Percentiles rank a stretch among this genome's conserved stretches.
These are phyloP conservation scores for Scedosporium minutisporum DNA, from an alignment of 2,329 filamentous ascomycete species.

Conservation along the genomic window DNA sequence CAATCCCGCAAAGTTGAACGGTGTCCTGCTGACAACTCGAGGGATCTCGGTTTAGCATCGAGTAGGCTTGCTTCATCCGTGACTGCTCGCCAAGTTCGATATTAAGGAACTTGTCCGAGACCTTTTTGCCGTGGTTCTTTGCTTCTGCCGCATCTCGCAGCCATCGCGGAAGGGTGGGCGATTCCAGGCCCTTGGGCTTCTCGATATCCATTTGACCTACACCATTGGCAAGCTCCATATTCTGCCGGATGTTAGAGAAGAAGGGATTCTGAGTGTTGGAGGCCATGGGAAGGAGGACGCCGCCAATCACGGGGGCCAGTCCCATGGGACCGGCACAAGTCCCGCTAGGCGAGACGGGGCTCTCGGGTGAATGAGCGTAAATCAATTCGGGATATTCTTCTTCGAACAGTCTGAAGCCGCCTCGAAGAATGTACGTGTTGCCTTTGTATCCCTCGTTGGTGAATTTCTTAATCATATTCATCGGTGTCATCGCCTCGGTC, in stretches of 20 bases:
- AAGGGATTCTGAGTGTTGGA: constrained; percentile 73
- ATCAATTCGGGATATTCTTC: constrained; percentile 55
- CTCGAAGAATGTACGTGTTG: constrained; percentile 62
- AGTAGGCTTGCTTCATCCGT: constrained; percentile 77
- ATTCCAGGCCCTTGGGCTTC: constrained; percentile 34
- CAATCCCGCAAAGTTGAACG: constrained; percentile 79
- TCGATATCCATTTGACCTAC: constrained; percentile 69
- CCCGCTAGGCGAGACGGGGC: constrained; percentile 29
- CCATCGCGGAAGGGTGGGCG: constrained; percentile 62
- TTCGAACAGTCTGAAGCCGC: constrained; percentile 71
- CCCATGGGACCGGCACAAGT: constrained; percentile 31
- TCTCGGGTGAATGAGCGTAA: constrained; percentile 36
- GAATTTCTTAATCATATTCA: constrained; percentile 93
- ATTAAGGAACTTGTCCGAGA: constrained; percentile 72
- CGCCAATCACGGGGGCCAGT: constrained; percentile 70
- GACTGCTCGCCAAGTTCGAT: constrained; percentile 81
- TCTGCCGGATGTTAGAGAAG: constrained; percentile 92
- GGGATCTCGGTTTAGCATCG: constrained; percentile 34
- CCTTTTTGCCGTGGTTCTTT: constrained; percentile 64
- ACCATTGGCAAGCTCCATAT: constrained; percentile 87
- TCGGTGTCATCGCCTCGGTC: constrained; percentile 69
- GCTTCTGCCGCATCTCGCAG: constrained; percentile 57
- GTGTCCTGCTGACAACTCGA: constrained; percentile 15
- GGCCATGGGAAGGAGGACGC: constrained; percentile 68
- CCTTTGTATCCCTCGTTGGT: constrained; percentile 73